Base-by-base conservation (phyloP, 176 grass and related monocot species). In the Musa troglodytarum region DNA sequence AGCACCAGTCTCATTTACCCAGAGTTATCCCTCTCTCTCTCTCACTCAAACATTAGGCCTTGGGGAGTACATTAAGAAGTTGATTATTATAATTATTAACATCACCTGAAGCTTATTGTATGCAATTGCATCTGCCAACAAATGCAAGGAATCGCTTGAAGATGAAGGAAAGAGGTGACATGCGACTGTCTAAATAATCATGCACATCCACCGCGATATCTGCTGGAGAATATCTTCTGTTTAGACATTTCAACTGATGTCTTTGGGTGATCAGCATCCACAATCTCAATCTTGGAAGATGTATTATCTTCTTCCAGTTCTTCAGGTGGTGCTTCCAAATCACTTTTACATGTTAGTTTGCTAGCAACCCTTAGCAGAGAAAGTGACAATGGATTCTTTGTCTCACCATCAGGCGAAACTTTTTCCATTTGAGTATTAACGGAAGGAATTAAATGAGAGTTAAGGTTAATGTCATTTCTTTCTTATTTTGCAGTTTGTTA, bases 71-170 rank as follows among this genome's bases (percentile, higher is more conserved):
- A 29, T 29, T 29, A 29, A 29, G 28, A 29, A 29, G 28, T 29
- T 29, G 28, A 29, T 2, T 3, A 29, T 29, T 29, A 2, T 1
- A 1, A 29, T 29, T 29, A 29, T 29, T 29, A 29, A 29, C 28
- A 29, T 29, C 28, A 29, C 3, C 28, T 29, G 28, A 29, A 29
- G 28, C 28, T 29, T 29, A 77, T 64, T 78, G 52, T 34, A 79
- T 79, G 87, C 53, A 73, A 78, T 78, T 0, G 93, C 70, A 50
- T 84, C 84, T 17, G 90, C 94, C 80, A 98, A 86, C 94, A 86
- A 93, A 72, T 80, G 73, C 61, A 98, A 69, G 49, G 75, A 23
- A 83, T 86, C 80, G 21, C 65, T 20, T 10, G 26, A 21, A 67
- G 65, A 11, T 65, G 77, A 54, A 25, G 77, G 14, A 26, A 56